Evolutionary conservation across 495 filamentous ascomycete genomes (phyloP), one percentile per base, ranked within the genome.

Genomic region (Aspergillus nanangensis): DNA sequence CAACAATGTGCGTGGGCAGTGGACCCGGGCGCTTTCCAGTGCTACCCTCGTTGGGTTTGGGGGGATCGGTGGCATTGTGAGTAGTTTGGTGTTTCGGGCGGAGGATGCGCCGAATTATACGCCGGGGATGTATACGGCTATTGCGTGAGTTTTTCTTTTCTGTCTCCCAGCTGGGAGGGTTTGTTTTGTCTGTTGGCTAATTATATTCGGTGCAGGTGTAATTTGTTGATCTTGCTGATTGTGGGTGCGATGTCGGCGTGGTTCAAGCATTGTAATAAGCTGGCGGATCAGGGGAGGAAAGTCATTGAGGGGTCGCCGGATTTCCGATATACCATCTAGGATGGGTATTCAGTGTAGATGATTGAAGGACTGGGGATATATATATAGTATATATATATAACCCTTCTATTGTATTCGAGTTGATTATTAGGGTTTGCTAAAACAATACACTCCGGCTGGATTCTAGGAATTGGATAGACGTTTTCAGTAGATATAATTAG

Each of bases 1-100:
- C 5, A 84, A 83, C 57, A 85, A 85, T 47, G 72, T 84, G 52
- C 78, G 78, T 22, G 81, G 81, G 1, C 81, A 86, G 53, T 84
- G 80, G 81, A 83, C 79, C 38, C 73, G 81, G 8, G 82, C 81
- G 0, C 72, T 86, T 21, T 70, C 64, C 41, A 78, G 75, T 25
- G 79, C 81, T 0, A 76, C 72, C 0, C 69, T 81, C n/a, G 76
- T 71, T 1, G 74, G 72, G 5, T 62, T 72, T 24, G 80, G 79
- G 9, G 78, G 74, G 15, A 66, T 84, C 39, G 82, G 82, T 19
- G 81, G 81, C 11, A 83, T 86, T 48, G 68, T 68, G 5, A 76
- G 78, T 24, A 69, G 68, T 33, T 61, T 75, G 32, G 76, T 82
- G 11, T 85, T 84, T 52, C 69, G 81, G 22, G 61, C 66, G 19